Conservation (phyloP, 2,329 filamentous ascomycete genomes). For the Colletotrichum sp. region DNA sequence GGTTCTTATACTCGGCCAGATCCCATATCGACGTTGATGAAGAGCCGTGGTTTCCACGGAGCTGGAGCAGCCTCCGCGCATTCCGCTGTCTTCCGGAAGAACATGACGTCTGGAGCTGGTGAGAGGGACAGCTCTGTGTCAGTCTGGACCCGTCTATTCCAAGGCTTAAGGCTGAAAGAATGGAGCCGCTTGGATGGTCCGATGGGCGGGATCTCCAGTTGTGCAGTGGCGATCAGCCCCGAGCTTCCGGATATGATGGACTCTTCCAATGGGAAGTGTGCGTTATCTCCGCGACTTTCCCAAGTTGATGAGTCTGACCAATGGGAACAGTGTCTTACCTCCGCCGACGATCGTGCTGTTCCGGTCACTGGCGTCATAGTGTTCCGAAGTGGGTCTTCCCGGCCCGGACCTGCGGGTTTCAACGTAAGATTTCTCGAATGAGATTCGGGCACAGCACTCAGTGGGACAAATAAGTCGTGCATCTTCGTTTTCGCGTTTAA, state of each 20-base stretch:
- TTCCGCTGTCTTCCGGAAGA: background rate
- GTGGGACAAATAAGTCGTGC: background rate
- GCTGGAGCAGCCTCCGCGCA: background rate
- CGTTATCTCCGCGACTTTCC: background rate
- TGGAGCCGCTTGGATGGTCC: background rate
- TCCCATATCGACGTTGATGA: background rate
- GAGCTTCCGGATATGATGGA: background rate
- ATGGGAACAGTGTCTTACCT: background rate
- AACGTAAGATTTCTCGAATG: background rate
- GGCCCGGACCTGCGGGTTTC: background rate
- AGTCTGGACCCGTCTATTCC: background rate
- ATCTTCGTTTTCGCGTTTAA: background rate
- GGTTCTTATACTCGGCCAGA: background rate
- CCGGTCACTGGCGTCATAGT: conserved; percentile 3
- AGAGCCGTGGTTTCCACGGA: background rate
- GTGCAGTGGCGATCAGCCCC: background rate
- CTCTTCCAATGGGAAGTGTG: background rate
- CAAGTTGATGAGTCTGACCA: background rate
- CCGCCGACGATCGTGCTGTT: background rate
- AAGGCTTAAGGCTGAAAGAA: background rate
- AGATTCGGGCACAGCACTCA: background rate
- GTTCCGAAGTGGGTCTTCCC: background rate
- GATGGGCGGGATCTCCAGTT: background rate
- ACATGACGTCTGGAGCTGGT: background rate
- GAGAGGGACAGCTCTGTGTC: background rate